Conservation (phyloP, 441 rosid species). For the Kokia cookei region DNA sequence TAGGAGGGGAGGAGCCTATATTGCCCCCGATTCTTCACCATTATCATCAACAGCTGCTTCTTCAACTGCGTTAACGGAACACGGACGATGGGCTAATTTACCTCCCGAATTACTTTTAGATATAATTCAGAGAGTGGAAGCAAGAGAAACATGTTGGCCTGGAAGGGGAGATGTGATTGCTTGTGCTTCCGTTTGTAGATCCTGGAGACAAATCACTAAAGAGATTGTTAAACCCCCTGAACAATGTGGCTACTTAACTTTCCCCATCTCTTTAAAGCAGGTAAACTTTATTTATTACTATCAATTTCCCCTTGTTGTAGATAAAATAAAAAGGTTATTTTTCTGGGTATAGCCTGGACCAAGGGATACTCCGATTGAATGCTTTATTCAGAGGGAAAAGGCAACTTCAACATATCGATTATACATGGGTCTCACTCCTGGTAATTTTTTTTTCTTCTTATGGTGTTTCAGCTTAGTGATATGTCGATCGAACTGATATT, state of each 20-base stretch:
- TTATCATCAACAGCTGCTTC: not conserved
- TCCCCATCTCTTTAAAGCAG: slow-evolving; percentile 78
- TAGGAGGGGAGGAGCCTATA: slow-evolving; percentile 52
- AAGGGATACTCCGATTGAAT: slow-evolving; percentile 75
- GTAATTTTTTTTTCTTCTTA: slow-evolving; percentile 26
- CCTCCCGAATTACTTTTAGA: slow-evolving; percentile 76
- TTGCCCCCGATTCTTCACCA: slow-evolving; percentile 54
- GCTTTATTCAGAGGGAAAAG: slow-evolving; percentile 78
- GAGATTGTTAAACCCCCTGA: slow-evolving; percentile 62
- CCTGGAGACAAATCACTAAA: slow-evolving; percentile 72
- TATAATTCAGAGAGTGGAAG: slow-evolving; percentile 61
- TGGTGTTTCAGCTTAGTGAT: not conserved
- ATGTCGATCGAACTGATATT: not conserved
- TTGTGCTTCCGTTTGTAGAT: slow-evolving; percentile 76
- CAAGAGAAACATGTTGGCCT: slow-evolving; percentile 57
- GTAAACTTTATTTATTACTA: slow-evolving; percentile 15
- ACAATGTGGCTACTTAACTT: slow-evolving; percentile 62
- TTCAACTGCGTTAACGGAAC: slow-evolving; percentile 13
- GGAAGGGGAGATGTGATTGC: slow-evolving; percentile 71
- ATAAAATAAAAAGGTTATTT: not conserved
- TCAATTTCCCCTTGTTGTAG: not conserved
- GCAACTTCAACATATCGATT: slow-evolving; percentile 56
- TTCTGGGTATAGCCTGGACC: slow-evolving; percentile 63
- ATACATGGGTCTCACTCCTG: slow-evolving; percentile 79
- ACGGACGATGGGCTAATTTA: slow-evolving; percentile 66